Conservation (phyloP, 176 grass and related monocot species). For the Sorghum bicolor region Sorghum_bicolor_NCBIv3 NC_012878.2:505001-505500, state of each 20-base stretch:
- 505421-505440: too few relatives aligned
- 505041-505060: not conserved
- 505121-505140: not conserved
- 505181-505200: not conserved
- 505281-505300: conserved; percentile 35
- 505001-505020: not conserved
- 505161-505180: not conserved
- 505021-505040: not conserved
- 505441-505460: too few relatives aligned
- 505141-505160: not conserved
- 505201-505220: not conserved
- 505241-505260: too few relatives aligned
- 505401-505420: too few relatives aligned
- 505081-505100: not conserved
- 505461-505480: too few relatives aligned
- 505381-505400: too few relatives aligned
- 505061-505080: not conserved
- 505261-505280: not conserved
- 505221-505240: not conserved
- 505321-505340: not conserved
- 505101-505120: not conserved
- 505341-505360: not conserved
- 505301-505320: conserved; percentile 16
- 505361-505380: too few relatives aligned
- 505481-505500: too few relatives aligned